A percentile compares a stretch with the other conserved stretches of the same genome.
Evolutionary conservation across 305 asterid genomes (phyloP).

Genomic region (Fraxinus ornus): DNA sequence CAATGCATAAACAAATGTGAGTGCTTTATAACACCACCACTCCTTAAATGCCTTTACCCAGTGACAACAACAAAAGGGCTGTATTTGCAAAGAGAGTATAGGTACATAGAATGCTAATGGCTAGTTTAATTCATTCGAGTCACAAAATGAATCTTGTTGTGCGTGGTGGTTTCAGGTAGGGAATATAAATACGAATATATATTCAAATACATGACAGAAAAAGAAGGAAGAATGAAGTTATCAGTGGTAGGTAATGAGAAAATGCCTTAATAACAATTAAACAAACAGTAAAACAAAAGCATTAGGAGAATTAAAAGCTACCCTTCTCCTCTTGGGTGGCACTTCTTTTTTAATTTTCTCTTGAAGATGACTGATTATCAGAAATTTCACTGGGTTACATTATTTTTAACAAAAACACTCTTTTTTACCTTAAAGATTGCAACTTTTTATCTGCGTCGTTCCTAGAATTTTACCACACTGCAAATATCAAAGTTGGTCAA

Average conservation of each 20-base stretch:
- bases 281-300: constrained; percentile 61
- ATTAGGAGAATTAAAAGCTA: constrained; percentile 42
- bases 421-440: neutral
- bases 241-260: constrained; percentile 77
- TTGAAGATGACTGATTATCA: constrained; percentile 43
- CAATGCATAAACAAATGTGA: constrained; percentile 41
- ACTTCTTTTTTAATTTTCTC: constrained; percentile 30
- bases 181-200: constrained; percentile 32
- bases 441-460: neutral
- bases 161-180: constrained; percentile 43
- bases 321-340: constrained; percentile 43
- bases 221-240: constrained; percentile 65
- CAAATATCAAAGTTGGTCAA: neutral
- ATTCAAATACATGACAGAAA: constrained; percentile 19
- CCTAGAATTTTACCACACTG: neutral
- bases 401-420: neutral
- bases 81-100: constrained; percentile 35
- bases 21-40: constrained; percentile 28
- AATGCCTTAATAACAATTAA: constrained; percentile 46
- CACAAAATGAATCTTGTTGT: constrained; percentile 32
- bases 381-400: neutral
- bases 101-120: constrained; percentile 44
- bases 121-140: constrained; percentile 27
- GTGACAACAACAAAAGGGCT: constrained; percentile 44
- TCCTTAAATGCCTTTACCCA: constrained; percentile 30